These are phyloP conservation scores for Fusarium sp. DNA, from an alignment of 2,329 filamentous ascomycete species.

Conservation along the genomic window DNA sequence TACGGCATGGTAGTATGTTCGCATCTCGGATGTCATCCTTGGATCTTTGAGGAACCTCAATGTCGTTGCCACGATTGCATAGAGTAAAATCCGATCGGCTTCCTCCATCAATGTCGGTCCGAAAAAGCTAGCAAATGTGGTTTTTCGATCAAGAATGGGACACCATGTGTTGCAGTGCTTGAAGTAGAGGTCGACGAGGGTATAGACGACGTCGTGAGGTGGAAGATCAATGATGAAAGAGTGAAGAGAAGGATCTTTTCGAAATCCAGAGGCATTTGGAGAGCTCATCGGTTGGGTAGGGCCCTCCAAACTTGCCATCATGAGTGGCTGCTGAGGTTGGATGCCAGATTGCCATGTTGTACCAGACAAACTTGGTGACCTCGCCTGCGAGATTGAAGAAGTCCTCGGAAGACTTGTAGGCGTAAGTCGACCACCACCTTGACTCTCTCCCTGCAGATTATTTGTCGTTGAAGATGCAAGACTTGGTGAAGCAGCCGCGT, in stretches of 20 bases:
- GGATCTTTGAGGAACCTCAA: conserved; percentile 57
- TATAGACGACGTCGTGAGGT: conserved; percentile 70
- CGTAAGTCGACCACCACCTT: conserved; percentile 36
- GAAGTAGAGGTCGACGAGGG: conserved; percentile 71
- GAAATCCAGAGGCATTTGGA: conserved; percentile 7
- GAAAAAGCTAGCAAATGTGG: conserved; percentile 56
- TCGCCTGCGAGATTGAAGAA: conserved; percentile 45
- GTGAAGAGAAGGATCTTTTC: conserved; percentile 47
- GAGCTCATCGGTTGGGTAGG: not conserved
- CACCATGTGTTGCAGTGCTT: conserved; percentile 74
- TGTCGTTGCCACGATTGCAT: conserved; percentile 59
- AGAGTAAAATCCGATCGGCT: conserved; percentile 55
- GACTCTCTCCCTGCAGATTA: conserved; percentile 50
- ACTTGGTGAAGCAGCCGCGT: conserved; percentile 29
- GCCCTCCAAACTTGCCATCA: conserved; percentile 7
- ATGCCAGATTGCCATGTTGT: conserved; percentile 45
- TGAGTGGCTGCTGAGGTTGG: conserved; percentile 10
- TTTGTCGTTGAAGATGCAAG: conserved; percentile 50
- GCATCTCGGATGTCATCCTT: conserved; percentile 53
- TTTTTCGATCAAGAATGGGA: conserved; percentile 58
- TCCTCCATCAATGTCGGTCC: conserved; percentile 55
- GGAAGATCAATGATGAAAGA: conserved; percentile 63
- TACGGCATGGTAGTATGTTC: conserved; percentile 53
- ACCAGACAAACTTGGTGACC: conserved; percentile 56
- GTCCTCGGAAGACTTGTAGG: conserved; percentile 34